A percentile compares a stretch with the other conserved stretches of the same genome.
phyloP scores from a whole-genome alignment of 139 green algal species.

The Closterium sp. region DNA sequence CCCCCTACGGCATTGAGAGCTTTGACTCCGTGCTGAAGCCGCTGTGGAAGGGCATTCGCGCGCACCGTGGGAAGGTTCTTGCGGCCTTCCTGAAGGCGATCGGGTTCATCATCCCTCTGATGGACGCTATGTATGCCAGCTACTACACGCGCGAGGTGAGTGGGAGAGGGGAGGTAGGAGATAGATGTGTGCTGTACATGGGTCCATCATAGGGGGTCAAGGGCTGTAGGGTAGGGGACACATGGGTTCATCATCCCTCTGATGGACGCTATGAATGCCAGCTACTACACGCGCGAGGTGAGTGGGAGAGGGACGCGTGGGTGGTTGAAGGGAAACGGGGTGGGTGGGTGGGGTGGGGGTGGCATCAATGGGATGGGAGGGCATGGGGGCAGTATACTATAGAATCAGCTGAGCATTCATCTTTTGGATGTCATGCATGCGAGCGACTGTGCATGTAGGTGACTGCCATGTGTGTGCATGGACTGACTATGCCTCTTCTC shows the following conservation, averaged over 20 bases:
- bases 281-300: slow-evolving; percentile 85
- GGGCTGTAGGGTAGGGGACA: slow-evolving; percentile 20
- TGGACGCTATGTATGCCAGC: slow-evolving; percentile 96
- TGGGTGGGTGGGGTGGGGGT: too few relatives aligned
- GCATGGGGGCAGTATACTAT: too few relatives aligned
- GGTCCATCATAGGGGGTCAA: too few relatives aligned
- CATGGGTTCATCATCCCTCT: slow-evolving; percentile 91
- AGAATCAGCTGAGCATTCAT: too few relatives aligned
- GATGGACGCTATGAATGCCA: slow-evolving; percentile 97
- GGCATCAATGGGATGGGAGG: too few relatives aligned
- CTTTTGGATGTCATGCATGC: too few relatives aligned
- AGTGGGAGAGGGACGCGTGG: not conserved
- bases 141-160: slow-evolving; percentile 84
- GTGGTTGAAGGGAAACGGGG: too few relatives aligned
- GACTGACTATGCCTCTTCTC: not conserved
- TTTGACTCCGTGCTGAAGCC: slow-evolving; percentile 98
- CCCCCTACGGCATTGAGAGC: slow-evolving; percentile 96
- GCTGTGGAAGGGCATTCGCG: slow-evolving; percentile 94
- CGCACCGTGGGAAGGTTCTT: slow-evolving; percentile 85
- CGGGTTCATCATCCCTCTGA: slow-evolving; percentile 97
- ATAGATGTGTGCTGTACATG: slow-evolving; percentile 80
- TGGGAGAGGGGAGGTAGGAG: not conserved
- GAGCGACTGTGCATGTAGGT: too few relatives aligned
- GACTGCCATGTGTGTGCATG: too few relatives aligned
- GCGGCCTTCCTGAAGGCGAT: slow-evolving; percentile 76